phyloP scores from a whole-genome alignment of 768 basidiomycete species.

The Lentinus tigrinus region DNA sequence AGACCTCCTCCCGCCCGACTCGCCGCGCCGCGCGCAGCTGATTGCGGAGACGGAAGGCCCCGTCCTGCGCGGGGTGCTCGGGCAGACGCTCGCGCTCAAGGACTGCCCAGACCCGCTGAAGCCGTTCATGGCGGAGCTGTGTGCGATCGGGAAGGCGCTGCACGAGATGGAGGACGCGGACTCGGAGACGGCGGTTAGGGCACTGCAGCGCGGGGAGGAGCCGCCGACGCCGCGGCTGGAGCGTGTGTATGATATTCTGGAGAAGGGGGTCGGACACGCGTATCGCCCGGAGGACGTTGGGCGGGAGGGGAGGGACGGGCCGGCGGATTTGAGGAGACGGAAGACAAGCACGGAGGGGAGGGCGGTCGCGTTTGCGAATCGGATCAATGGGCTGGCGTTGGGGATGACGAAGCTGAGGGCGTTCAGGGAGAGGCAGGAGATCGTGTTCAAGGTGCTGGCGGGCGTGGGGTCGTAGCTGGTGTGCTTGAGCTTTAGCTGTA shows the following conservation, averaged over 20 bases:
- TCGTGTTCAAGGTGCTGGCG: slow-evolving; percentile 67
- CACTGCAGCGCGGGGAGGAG: slow-evolving; percentile 17
- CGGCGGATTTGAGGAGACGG: slow-evolving; percentile 21
- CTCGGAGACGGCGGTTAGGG: slow-evolving; percentile 19
- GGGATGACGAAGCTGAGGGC: slow-evolving; percentile 67
- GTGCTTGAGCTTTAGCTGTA: too few relatives aligned
- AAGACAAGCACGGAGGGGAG: slow-evolving; percentile 44
- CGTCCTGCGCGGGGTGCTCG: slow-evolving; percentile 49
- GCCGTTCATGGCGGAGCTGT: slow-evolving; percentile 54
- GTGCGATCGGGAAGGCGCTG: slow-evolving; percentile 24
- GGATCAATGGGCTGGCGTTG: slow-evolving; percentile 73
- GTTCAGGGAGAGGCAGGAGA: slow-evolving; percentile 69
- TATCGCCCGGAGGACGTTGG: slow-evolving; percentile 23
- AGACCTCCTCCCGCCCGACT: slow-evolving; percentile 5
- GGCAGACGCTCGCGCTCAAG: slow-evolving; percentile 49
- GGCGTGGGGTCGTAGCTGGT: slow-evolving; percentile 29
- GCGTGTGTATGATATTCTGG: slow-evolving; percentile 22
- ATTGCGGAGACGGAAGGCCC: slow-evolving; percentile 10
- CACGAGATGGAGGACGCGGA: slow-evolving; percentile 27
- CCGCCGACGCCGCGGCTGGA: slow-evolving; percentile 22
- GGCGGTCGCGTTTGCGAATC: slow-evolving; percentile 73
- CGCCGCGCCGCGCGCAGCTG: slow-evolving; percentile 35
- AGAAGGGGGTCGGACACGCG: slow-evolving; percentile 23
- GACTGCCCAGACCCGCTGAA: slow-evolving; percentile 63
- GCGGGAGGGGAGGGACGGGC: slow-evolving; percentile 1